Base-by-base conservation (phyloP, 352 stramenopile species). In the Plasmopara halstedii region DNA sequence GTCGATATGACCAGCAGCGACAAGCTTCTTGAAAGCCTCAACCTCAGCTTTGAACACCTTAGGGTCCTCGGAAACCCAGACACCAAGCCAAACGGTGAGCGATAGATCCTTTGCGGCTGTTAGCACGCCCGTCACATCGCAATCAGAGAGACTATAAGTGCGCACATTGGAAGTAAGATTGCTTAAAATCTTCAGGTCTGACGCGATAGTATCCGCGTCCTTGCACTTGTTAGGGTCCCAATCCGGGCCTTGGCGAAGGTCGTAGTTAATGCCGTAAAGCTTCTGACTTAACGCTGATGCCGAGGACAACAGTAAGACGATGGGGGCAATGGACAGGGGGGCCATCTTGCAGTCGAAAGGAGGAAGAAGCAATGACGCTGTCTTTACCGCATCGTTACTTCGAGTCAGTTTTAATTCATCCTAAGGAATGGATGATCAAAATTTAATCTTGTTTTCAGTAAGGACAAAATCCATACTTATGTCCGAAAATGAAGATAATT, bases 251-350 rank as follows among this genome's bases (percentile, higher is more conserved):
- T 85, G 73, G 33, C 80, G 80, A 50, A 88, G 53, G 55, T 92
- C 79, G 59, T 87, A 92, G 67, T 92, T 92, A 57, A 92, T 44
- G 3, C 80, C 80, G 49, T 87, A 85, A 46, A 92, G 67, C 58
- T 70, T 54, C 62, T 83, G 64, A 62, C 89, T 75, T 37, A 88
- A 60, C 50, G 77, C 77, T n/a, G 50, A 45, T 4, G 71, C 50
- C 41, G 60, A 46, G 9, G 51, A 46, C 13, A 48, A 50, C 31
- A 75, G 52, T 45, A 77, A 34, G 36, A 70, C 62, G 17, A 60
- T 31, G 7, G 62, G 53, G 2, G 61, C 44, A 0, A 63, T 38
- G 15, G 53, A 61, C 22, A 70, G 40, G 6, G 59, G 47, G 25
- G 71, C 9, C 40, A 62, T 35, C 33, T 46, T 17, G 37, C 26